phyloP scores from a whole-genome alignment of 352 stramenopile species.

The Peronospora tabacina region DNA sequence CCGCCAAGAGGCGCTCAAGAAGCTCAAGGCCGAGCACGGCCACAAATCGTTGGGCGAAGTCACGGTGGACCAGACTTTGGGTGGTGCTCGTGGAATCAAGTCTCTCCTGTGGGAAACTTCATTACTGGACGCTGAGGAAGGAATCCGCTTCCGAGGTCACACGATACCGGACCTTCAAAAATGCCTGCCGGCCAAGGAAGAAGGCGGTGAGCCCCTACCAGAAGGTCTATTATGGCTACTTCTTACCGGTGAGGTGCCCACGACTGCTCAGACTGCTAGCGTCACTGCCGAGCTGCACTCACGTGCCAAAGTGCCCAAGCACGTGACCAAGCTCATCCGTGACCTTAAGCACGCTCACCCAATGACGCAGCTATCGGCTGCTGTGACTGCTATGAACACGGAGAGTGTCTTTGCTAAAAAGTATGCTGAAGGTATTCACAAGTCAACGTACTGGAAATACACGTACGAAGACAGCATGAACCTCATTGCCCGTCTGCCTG shows the following conservation, averaged over 20 bases:
- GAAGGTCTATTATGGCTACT: conserved; percentile 98
- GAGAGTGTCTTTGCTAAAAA: conserved; percentile 95
- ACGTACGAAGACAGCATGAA: conserved; percentile 98
- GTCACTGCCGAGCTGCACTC: conserved; percentile 94
- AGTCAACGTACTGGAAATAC: conserved; percentile 97
- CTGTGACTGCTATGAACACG: conserved; percentile 91
- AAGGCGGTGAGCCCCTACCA: conserved; percentile 93
- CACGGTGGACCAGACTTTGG: conserved; percentile 95
- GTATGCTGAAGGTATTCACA: conserved; percentile 95
- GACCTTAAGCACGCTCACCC: conserved; percentile 97
- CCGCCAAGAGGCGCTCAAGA: conserved; percentile 90
- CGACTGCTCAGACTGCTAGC: conserved; percentile 91
- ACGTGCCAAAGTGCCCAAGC: conserved; percentile 90
- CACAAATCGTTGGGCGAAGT: conserved; percentile 89
- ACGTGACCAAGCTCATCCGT: conserved; percentile 94
- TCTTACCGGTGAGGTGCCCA: conserved; percentile 95
- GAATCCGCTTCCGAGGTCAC: conserved; percentile 98
- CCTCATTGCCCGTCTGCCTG: conserved; percentile 94
- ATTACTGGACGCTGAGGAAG: conserved; percentile 91
- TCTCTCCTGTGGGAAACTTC: conserved; percentile 99
- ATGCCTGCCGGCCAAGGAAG: conserved; percentile 87
- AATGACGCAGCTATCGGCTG: conserved; percentile 98
- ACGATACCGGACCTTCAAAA: conserved; percentile 98
- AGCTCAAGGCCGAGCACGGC: conserved; percentile 92
- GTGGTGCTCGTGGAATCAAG: conserved; percentile 95